Percentiles rank a stretch among this genome's conserved stretches.
Conservation (phyloP, 495 filamentous ascomycete genomes). For the Penicillium lagena region DNA sequence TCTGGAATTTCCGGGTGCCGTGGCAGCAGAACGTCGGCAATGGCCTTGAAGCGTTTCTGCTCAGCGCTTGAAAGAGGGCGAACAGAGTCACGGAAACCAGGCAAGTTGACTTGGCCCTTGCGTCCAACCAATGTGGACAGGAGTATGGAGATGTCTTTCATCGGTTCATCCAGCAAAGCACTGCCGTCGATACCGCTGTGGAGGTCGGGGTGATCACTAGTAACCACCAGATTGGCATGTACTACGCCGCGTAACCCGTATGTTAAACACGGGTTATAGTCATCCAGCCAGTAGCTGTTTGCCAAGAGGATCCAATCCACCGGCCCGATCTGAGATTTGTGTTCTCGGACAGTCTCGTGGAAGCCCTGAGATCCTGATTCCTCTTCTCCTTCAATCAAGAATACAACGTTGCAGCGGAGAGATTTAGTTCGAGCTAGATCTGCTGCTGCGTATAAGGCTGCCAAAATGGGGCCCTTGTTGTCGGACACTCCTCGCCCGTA, state of each 20-base stretch:
- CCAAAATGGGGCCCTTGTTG: conserved; percentile 93
- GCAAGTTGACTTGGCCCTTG: conserved; percentile 51
- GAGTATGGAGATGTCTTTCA: conserved; percentile 82
- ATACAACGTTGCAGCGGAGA: conserved; percentile 80
- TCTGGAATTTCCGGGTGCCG: conserved; percentile 64
- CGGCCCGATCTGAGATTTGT: conserved; percentile 79
- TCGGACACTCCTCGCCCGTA: conserved; percentile 96
- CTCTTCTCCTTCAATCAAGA: conserved; percentile 95
- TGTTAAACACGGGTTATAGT: conserved; percentile 89
- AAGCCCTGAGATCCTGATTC: conserved; percentile 92
- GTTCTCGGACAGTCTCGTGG: conserved; percentile 63
- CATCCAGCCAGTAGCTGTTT: conserved; percentile 98
- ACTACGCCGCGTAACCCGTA: conserved; percentile 94
- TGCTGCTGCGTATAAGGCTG: conserved; percentile 85
- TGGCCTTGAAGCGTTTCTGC: conserved; percentile 74
- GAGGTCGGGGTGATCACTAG: conserved; percentile 79
- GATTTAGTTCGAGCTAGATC: conserved; percentile 73
- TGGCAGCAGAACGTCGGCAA: conserved; percentile 65
- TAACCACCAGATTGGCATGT: conserved; percentile 81
- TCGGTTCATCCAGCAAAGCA: conserved; percentile 75
- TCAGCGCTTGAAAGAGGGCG: conserved; percentile 69
- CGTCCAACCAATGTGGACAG: conserved; percentile 70
- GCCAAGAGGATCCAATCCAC: conserved; percentile 91
- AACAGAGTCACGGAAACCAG: conserved; percentile 80
- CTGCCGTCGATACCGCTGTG: conserved; percentile 96